Percentiles rank a stretch among this genome's conserved stretches.
These are phyloP conservation scores for Lipomyces kockii DNA, from an alignment of 805 yeast species.

Conservation along the genomic window DNA sequence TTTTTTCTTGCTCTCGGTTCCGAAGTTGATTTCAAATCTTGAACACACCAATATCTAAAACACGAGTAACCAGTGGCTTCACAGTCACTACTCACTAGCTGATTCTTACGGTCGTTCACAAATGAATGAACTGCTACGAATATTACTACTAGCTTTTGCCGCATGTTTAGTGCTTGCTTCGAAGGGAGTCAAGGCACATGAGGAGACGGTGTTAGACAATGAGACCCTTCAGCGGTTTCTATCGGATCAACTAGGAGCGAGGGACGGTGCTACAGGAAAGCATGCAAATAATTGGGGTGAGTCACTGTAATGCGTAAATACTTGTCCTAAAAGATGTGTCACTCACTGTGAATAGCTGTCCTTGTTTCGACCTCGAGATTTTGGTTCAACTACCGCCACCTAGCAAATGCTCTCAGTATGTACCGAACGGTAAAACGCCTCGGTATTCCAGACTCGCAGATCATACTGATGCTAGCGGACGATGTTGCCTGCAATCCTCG, in stretches of 20 bases:
- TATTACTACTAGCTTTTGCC: neutral
- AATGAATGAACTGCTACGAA: neutral
- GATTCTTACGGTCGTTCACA: neutral
- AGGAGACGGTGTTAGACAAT: neutral
- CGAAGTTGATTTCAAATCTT: neutral
- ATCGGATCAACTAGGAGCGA: neutral
- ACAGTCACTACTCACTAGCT: neutral
- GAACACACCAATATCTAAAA: neutral
- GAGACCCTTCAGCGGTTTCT: conserved; percentile 2
- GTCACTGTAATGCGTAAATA: neutral
- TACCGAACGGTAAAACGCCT: conserved; percentile 93
- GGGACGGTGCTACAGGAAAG: conserved; percentile 9
- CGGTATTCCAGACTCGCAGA: conserved; percentile 98
- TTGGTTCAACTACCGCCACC: conserved; percentile 98
- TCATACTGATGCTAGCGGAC: conserved; percentile 92
- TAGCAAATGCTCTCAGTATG: conserved; percentile 93
- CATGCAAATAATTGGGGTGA: conserved; percentile 67
- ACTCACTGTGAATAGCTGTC: conserved; percentile 58
- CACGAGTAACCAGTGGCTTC: neutral
- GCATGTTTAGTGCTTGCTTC: neutral
- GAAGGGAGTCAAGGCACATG: neutral
- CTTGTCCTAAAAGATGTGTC: neutral
- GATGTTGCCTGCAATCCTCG: conserved; percentile 97
- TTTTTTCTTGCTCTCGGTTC: neutral
- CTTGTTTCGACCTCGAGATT: conserved; percentile 93